Evolutionary conservation across 495 filamentous ascomycete species (phyloP).

Genomic region (Penicillium lividum): DNA sequence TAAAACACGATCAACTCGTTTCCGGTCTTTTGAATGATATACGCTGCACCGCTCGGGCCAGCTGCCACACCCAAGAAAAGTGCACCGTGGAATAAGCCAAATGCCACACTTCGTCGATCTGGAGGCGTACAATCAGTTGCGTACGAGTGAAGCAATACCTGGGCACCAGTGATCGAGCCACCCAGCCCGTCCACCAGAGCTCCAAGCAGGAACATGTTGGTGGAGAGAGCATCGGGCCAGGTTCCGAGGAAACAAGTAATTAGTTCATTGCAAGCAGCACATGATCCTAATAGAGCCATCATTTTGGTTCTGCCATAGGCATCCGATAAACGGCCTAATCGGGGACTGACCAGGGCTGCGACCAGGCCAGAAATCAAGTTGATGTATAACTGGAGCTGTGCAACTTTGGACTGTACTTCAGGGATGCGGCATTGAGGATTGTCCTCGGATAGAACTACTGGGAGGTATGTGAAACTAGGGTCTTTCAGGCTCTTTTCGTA

Average conservation of each 20-base stretch:
- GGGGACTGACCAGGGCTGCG: slow-evolving; percentile 74
- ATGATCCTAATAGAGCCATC: slow-evolving; percentile 65
- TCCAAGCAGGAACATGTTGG: slow-evolving; percentile 74
- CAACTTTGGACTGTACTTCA: slow-evolving; percentile 71
- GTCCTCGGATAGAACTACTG: slow-evolving; percentile 64
- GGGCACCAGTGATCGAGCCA: slow-evolving; percentile 81
- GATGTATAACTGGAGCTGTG: slow-evolving; percentile 74
- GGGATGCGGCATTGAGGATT: slow-evolving; percentile 73
- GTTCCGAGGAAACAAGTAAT: slow-evolving; percentile 75
- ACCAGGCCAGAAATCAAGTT: slow-evolving; percentile 70
- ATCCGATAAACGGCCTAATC: slow-evolving; percentile 83
- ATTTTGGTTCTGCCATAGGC: slow-evolving; percentile 77
- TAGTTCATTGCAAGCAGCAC: slow-evolving; percentile 67
- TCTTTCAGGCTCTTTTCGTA: slow-evolving; percentile 57
- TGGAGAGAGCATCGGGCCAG: slow-evolving; percentile 67
- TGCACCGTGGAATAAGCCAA: slow-evolving; percentile 85
- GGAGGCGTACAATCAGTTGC: slow-evolving; percentile 84
- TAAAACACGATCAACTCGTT: slow-evolving; percentile 76
- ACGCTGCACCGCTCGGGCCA: slow-evolving; percentile 77
- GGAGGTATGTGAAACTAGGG: slow-evolving; percentile 59
- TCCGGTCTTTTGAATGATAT: slow-evolving; percentile 69
- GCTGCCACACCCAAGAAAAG: slow-evolving; percentile 84
- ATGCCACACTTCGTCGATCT: slow-evolving; percentile 74
- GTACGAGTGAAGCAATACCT: slow-evolving; percentile 82
- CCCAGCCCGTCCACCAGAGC: slow-evolving; percentile 75